Evolutionary conservation across 176 grass and related monocot genomes (phyloP), one percentile per base, ranked within the genome.

Genomic region (Oryza australiensis): DNA sequence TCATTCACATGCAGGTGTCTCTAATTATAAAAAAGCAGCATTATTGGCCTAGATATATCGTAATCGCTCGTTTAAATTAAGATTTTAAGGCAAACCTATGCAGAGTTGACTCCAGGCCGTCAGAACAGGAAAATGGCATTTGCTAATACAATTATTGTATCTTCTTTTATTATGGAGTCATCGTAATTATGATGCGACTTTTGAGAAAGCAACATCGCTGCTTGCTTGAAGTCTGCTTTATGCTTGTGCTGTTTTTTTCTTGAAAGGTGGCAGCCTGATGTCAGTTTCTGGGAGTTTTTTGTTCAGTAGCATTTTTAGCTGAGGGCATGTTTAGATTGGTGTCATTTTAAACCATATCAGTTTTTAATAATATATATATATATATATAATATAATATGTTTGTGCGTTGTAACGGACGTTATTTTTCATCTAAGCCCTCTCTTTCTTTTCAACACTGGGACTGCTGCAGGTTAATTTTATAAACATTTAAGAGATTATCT

Each of bases 71-170:
- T n/a, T 29, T 41, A 13, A 62, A 66, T 41, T 29, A 40, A 32
- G 23, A 32, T 73, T 65, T 23, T 26, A 3, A 24, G 13, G 10
- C 64, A 87, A 87, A 38, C 24, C 1, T 45, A 37, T 33, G 84
- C 77, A 24, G 43, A 68, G 62, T 66, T 37, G 26, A 67, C 66
- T 73, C 0, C 33, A 33, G 12, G 35, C 12, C 3, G 16, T 77
- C 43, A 72, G 63, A 29, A 81, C 45, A 55, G 12, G 43, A 26
- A 35, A 32, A 22, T 14, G 38, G 49, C 10, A 26, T 80, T 80
- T 76, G 16, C 40, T 81, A 72, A 71, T 64, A 4, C 71, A 57
- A 77, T 89, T 66, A 82, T 77, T 89, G 87, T 62, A 9, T 41
- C 64, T 76, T 69, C 2, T 40, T 65, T 5, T 35, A 43, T 81